Evolutionary conservation across 306 rosid genomes (phyloP).

Genomic region (Malus domestica): DNA sequence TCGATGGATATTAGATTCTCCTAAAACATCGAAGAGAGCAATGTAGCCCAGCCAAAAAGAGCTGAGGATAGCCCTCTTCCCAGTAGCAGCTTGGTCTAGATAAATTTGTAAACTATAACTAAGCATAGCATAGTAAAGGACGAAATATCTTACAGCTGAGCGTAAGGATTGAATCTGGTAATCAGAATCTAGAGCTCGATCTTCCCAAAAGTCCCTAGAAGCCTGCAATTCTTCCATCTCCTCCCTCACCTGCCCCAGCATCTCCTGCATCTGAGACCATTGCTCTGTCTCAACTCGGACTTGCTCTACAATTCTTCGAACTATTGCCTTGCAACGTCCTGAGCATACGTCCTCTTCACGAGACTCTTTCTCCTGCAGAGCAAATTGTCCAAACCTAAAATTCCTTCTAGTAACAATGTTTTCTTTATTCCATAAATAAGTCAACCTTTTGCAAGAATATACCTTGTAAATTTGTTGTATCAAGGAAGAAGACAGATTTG

Average conservation of each 20-base stretch:
- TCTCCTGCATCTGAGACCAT: slow-evolving; percentile 98
- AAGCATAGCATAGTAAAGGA: neutral
- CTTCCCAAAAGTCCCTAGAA: slow-evolving; percentile 89
- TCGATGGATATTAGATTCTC: too few relatives aligned
- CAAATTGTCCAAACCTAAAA: neutral
- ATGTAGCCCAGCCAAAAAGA: too few relatives aligned
- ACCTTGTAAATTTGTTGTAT: slow-evolving; percentile 29
- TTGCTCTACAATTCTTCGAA: slow-evolving; percentile 74
- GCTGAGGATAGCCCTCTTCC: too few relatives aligned
- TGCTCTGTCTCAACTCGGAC: slow-evolving; percentile 85
- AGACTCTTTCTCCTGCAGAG: slow-evolving; percentile 35
- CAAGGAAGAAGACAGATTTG: slow-evolving; percentile 33
- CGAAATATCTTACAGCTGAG: slow-evolving; percentile 36
- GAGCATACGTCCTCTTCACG: slow-evolving; percentile 57
- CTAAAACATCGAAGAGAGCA: too few relatives aligned
- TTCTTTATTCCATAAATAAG: neutral
- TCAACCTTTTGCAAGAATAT: slow-evolving; percentile 9
- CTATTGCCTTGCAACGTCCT: slow-evolving; percentile 73
- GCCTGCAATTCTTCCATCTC: slow-evolving; percentile 89
- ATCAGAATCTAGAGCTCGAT: slow-evolving; percentile 50
- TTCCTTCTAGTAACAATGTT: neutral
- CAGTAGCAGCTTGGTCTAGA: too few relatives aligned
- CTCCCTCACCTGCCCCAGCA: slow-evolving; percentile 76
- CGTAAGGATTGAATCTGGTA: slow-evolving; percentile 47
- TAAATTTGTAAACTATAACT: neutral